Conservation (phyloP, 75 land plant genomes). For the Picea glauca region DNA sequence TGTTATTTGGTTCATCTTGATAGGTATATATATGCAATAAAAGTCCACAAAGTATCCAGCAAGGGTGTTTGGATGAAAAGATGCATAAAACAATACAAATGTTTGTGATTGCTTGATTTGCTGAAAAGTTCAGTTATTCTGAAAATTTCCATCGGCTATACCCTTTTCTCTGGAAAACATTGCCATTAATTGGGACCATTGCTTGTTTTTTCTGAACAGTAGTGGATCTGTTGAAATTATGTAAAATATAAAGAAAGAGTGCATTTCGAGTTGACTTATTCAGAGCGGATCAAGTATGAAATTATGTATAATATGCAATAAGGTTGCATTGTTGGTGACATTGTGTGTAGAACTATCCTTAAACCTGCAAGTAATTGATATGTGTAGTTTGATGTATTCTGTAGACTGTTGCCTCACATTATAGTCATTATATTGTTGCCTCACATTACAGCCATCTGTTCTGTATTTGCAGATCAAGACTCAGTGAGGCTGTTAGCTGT, state of each 20-base stretch:
- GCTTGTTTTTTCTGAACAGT: not conserved
- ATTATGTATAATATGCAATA: not conserved
- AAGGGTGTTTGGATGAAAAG: not conserved
- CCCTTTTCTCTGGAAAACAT: not conserved
- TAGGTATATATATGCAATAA: not conserved
- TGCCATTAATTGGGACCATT: not conserved
- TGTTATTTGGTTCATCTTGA: not conserved
- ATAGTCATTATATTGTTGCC: not conserved
- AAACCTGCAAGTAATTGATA: not conserved
- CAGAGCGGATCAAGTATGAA: not conserved
- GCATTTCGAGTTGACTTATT: not conserved
- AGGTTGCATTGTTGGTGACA: not conserved
- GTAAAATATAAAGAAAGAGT: not conserved
- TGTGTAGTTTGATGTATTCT: not conserved
- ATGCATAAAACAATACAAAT: not conserved
- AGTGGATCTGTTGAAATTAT: not conserved
- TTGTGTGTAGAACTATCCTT: not conserved
- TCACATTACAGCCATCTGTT: not conserved
- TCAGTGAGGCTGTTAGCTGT: constrained; percentile 83
- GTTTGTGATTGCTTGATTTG: not conserved
- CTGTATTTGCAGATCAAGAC: constrained; percentile 72
- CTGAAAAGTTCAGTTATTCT: not conserved
- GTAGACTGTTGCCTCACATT: not conserved
- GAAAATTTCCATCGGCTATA: not conserved
- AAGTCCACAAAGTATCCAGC: not conserved